Percentiles rank a stretch among this genome's conserved stretches.
These are phyloP conservation scores for Pseudonitzschia pungens DNA, from an alignment of 108 stramenopile species.

Conservation along the genomic window DNA sequence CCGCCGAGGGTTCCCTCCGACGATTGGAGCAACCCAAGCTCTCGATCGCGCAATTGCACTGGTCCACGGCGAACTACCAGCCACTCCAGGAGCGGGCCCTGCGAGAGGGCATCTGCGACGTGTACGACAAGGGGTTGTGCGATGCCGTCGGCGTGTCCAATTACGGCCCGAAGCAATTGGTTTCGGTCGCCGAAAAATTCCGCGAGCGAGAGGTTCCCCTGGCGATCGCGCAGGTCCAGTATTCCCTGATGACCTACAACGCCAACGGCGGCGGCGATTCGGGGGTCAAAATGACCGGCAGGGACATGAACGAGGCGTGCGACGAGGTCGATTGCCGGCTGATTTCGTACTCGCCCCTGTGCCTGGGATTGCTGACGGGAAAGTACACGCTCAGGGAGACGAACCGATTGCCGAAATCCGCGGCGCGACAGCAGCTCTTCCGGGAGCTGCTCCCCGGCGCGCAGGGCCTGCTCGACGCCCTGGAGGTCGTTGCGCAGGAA, in stretches of 20 bases:
- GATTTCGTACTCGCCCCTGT: conserved; percentile 81
- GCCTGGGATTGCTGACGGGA: conserved; percentile 77
- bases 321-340: conserved; percentile 69
- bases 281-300: conserved; percentile 16
- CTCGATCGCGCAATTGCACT: conserved; percentile 77
- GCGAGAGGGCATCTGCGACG: conserved; percentile 79
- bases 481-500: conserved; percentile 67
- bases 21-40: conserved; percentile 76
- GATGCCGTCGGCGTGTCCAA: conserved; percentile 83
- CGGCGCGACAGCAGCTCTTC: conserved; percentile 76
- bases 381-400: conserved; percentile 80
- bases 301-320: conserved; percentile 73
- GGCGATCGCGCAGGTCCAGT: conserved; percentile 82
- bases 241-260: conserved; percentile 76
- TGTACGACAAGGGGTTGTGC: conserved; percentile 74
- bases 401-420: conserved; percentile 46
- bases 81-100: conserved; percentile 79
- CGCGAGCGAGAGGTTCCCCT: conserved; percentile 74
- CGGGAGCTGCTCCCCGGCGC: conserved; percentile 78
- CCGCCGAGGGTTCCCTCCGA: conserved; percentile 60
- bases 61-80: conserved; percentile 85
- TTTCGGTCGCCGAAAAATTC: conserved; percentile 39
- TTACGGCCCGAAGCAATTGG: conserved; percentile 75
- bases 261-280: conserved; percentile 8
- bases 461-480: conserved; percentile 55